Percentiles rank a stretch among this genome's conserved stretches.
Conservation (phyloP, 352 stramenopile genomes). For the Phytophthora sp. region DNA sequence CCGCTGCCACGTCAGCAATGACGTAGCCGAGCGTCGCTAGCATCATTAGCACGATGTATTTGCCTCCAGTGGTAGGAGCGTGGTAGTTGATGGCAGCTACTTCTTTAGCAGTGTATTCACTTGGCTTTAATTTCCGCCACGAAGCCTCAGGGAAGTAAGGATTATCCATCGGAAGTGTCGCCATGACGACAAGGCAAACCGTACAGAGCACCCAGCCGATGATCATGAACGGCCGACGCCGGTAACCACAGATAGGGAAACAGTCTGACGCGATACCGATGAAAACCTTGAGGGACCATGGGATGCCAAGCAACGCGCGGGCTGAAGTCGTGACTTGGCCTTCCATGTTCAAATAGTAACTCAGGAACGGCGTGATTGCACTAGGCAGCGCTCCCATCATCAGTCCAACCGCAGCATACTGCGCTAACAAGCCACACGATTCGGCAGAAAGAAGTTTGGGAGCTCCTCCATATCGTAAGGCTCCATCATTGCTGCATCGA, state of each 20-base stretch:
- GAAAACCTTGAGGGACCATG: conserved; percentile 75
- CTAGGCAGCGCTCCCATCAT: conserved; percentile 67
- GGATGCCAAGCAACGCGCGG: conserved; percentile 53
- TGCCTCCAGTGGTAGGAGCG: conserved; percentile 40
- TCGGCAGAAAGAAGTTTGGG: conserved; percentile 48
- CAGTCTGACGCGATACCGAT: conserved; percentile 69
- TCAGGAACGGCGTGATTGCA: conserved; percentile 52
- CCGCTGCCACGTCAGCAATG: conserved; percentile 52
- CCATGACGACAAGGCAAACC: conserved; percentile 51
- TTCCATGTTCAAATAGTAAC: conserved; percentile 78
- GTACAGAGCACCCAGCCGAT: conserved; percentile 57
- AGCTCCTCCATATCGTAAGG: conserved; percentile 46
- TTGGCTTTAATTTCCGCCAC: conserved; percentile 29
- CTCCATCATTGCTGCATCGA: conserved; percentile 24
- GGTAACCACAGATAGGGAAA: conserved; percentile 63
- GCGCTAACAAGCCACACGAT: conserved; percentile 61
- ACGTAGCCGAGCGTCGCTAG: conserved; percentile 57
- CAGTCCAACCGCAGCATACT: conserved; percentile 72
- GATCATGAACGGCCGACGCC: conserved; percentile 66
- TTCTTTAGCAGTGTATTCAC: conserved; percentile 33
- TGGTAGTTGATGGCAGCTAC: conserved; percentile 40
- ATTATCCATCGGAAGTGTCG: conserved; percentile 35
- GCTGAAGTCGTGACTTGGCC: conserved; percentile 64
- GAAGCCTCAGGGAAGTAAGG: conserved; percentile 60
- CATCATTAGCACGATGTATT: conserved; percentile 67